Evolutionary conservation across 2,329 filamentous ascomycete species (phyloP).

Genomic region (Herpotrichia juniperi): DNA sequence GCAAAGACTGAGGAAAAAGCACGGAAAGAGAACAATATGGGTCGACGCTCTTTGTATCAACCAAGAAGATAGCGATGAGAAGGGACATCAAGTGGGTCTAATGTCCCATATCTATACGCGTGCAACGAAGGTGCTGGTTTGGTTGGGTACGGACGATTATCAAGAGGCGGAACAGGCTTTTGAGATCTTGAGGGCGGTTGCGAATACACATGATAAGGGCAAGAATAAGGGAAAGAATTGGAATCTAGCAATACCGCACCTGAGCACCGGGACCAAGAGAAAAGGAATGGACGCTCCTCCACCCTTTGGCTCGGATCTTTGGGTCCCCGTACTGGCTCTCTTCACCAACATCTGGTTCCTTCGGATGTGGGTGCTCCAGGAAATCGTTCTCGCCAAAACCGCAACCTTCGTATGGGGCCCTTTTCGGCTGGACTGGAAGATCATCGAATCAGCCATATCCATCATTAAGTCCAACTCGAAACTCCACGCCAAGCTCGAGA

Average conservation of each 20-base stretch:
- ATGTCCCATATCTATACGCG: conserved; percentile 15
- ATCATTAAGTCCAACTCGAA: conserved; percentile 3
- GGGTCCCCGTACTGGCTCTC: conserved; percentile 7
- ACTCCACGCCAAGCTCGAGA: conserved; percentile 6
- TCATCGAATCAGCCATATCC: conserved; percentile 13
- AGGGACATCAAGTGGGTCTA: conserved; percentile 7
- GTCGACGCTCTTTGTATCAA: conserved; percentile 16
- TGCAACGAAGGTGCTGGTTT: conserved; percentile 12
- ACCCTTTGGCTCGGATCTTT: conserved; percentile 2
- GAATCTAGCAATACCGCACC: neutral
- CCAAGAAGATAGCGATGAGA: conserved; percentile 9
- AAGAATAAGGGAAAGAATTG: neutral
- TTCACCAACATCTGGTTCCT: conserved; percentile 16
- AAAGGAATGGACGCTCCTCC: neutral
- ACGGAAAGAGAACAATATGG: conserved; percentile 6
- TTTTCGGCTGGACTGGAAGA: conserved; percentile 14
- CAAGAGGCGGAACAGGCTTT: conserved; percentile 10
- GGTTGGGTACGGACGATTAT: conserved; percentile 13
- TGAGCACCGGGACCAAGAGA: neutral
- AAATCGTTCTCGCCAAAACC: conserved; percentile 17
- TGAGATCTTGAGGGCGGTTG: conserved; percentile 3
- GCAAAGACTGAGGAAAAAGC: conserved; percentile 4
- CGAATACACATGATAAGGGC: neutral
- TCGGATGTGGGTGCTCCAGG: conserved; percentile 19
- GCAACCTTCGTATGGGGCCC: conserved; percentile 20